Evolutionary conservation across 169 alveolate species (phyloP), one percentile per base, ranked within the genome.

Genomic region (Eimeria praecox): DNA sequence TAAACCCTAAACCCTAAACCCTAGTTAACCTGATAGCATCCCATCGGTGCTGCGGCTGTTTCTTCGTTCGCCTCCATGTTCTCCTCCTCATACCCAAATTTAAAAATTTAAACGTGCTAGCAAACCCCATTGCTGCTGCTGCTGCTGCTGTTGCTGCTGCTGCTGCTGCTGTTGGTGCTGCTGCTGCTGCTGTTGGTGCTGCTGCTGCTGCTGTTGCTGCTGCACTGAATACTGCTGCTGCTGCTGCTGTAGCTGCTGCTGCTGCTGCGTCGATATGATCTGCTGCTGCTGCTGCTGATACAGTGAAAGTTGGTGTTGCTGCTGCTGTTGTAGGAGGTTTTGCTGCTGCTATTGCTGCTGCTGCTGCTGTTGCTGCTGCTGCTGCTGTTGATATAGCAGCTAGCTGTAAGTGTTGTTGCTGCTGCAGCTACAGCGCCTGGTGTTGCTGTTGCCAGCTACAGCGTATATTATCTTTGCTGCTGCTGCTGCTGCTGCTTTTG

Each of bases 1-100:
- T 27, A 42, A 12, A 46, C 62, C 83, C 83, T 38, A 38, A 73
- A 73, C 83, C 49, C 56, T 42, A 46, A 78, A 42, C 89, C 89
- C 66, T 35, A 40, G 59, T 27, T 24, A 86, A 97, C 98, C 97
- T 97, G 77, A 97, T 97, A 93, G 97, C 97, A 89, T 97, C 98
- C 98, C 98, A 98, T 56, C 97, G 97, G 89, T 97, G 98, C 44
- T 97, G 98, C 27, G 99, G 98, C 91, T 97, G 98, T 49, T 98
- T 97, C 42, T 97, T 97, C 90, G 95, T 95, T 33, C 95, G 95
- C 49, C 99, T 93, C 90, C 97, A 97, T 12, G 97, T 80, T 59
- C 99, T 94, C 64, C 98, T 82, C 90, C 96, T 88, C 16, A 97
- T 97, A 44, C 99, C 99, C 3, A 94, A 94, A 46, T 96, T 97